Base-by-base conservation (phyloP, 2,329 filamentous ascomycete species). In the Colletotrichum liriopes region DNA sequence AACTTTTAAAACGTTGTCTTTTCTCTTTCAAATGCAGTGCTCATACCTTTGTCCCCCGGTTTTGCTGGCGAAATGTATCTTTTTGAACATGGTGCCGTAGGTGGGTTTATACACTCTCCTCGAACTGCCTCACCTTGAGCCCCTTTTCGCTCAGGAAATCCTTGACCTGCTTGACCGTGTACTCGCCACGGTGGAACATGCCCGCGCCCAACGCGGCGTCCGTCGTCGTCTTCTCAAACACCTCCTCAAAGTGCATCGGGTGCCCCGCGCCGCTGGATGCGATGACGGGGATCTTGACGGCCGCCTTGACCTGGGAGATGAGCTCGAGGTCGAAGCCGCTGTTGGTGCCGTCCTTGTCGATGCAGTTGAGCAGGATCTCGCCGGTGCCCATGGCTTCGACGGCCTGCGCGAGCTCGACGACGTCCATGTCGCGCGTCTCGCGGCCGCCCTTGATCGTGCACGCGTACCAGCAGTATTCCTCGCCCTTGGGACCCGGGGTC, bases 141-240 rank as follows among this genome's bases (percentile, higher is more conserved):
- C 94, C 94, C 78, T 91, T 90, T 45, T 88, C 86, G 32, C 87
- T 86, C 71, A 99, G 82, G 78, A 93, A 89, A 71, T 97, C 93
- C 84, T 99, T 99, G 59, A 99, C 96, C 79, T 98, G 92, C 81
- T 91, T 92, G 20, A 99, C 96, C 0, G 95, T 98, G 82, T 96
- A 99, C 85, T 99, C 96, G 47, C 93, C 94, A 60, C 96, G 87
- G 84, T 99, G 96, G 83, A 99, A 99, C 93, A 99, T 99, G 65
- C 96, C 96, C 11, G 96, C 96, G 3, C 96, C 96, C 72, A 99
- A 85, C 37, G 96, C 96, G 61, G 96, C 96, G 86, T 99, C 96
- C 3, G 96, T 96, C 20, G 87, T 87, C 11, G 96, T 98, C 84
- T 93, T 86, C 68, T 89, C 86, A 82, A 99, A 99, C 1, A 98